These are phyloP conservation scores for Leccinum boreale DNA, from an alignment of 768 basidiomycete species.

Conservation along the genomic window DNA sequence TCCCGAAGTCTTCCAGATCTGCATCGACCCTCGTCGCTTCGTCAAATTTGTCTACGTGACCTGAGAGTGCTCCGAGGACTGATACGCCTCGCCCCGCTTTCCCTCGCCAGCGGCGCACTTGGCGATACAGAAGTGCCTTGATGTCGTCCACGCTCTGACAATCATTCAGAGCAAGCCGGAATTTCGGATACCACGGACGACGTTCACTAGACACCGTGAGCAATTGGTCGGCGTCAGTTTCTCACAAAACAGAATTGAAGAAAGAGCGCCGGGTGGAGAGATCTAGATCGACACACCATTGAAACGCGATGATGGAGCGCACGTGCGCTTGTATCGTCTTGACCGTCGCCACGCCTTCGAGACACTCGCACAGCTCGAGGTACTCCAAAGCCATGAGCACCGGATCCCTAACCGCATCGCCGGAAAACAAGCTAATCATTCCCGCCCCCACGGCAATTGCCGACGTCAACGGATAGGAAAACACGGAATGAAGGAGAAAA, in stretches of 20 bases:
- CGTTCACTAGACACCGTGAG: conserved; percentile 32
- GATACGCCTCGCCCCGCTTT: conserved; percentile 10
- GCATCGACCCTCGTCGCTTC: background rate
- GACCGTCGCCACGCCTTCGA: conserved; percentile 48
- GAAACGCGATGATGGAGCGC: conserved; percentile 63
- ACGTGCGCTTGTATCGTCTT: conserved; percentile 60
- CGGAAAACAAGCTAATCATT: conserved; percentile 51
- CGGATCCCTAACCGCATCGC: conserved; percentile 52
- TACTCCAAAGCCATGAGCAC: conserved; percentile 69
- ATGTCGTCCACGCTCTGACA: conserved; percentile 47
- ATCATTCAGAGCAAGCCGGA: conserved; percentile 43
- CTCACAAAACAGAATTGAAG: background rate
- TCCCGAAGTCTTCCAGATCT: conserved; percentile 4
- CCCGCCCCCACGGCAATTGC: background rate
- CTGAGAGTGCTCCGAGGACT: background rate
- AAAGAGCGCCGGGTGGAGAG: background rate
- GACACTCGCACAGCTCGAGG: conserved; percentile 53
- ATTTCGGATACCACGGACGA: conserved; percentile 55
- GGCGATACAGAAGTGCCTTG: conserved; percentile 40
- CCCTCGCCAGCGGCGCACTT: conserved; percentile 53
- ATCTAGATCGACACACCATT: conserved; percentile 48
- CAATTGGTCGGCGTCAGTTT: background rate
- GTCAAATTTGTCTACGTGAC: background rate
- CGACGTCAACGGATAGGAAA: background rate
- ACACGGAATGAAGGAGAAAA: background rate